Evolutionary conservation across 2,329 filamentous ascomycete species (phyloP).

Genomic region (Hymenoscyphus scutula): DNA sequence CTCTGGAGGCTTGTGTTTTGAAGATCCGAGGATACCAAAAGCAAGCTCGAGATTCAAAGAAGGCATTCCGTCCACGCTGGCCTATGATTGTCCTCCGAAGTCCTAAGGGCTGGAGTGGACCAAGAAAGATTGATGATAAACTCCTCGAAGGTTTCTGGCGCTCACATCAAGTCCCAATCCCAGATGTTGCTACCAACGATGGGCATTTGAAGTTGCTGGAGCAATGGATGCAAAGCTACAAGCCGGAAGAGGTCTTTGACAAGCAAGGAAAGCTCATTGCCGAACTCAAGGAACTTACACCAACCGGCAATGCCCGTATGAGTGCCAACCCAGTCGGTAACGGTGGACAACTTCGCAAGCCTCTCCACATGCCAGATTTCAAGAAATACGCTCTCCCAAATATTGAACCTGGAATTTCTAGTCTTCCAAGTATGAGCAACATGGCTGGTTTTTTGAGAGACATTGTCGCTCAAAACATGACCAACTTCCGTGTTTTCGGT

Average conservation of each 20-base stretch:
- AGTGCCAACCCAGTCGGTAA: constrained; percentile 75
- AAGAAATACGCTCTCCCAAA: constrained; percentile 63
- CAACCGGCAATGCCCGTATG: constrained; percentile 66
- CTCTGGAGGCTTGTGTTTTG: constrained; percentile 67
- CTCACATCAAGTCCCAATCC: constrained; percentile 73
- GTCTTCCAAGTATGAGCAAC: constrained; percentile 65
- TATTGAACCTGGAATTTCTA: constrained; percentile 55
- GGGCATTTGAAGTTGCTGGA: constrained; percentile 67
- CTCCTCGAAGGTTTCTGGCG: constrained; percentile 76
- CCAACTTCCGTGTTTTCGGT: constrained; percentile 72
- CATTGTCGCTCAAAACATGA: constrained; percentile 61
- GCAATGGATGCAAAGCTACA: constrained; percentile 74
- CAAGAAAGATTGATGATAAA: constrained; percentile 67
- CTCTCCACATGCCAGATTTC: constrained; percentile 69
- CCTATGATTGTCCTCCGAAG: constrained; percentile 76
- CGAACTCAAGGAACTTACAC: constrained; percentile 63
- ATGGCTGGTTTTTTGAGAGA: constrained; percentile 67
- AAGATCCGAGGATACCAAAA: constrained; percentile 70
- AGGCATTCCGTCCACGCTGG: constrained; percentile 70
- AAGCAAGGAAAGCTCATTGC: constrained; percentile 60
- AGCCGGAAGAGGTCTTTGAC: constrained; percentile 69
- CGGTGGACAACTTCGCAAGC: constrained; percentile 64
- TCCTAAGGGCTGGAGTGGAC: constrained; percentile 78
- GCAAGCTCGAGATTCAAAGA: constrained; percentile 66
- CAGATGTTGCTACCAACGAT: constrained; percentile 64